Percentiles rank a stretch among this genome's conserved stretches.
phyloP scores from a whole-genome alignment of 2,329 filamentous ascomycete species.

The Harringtonia aguacate region DNA sequence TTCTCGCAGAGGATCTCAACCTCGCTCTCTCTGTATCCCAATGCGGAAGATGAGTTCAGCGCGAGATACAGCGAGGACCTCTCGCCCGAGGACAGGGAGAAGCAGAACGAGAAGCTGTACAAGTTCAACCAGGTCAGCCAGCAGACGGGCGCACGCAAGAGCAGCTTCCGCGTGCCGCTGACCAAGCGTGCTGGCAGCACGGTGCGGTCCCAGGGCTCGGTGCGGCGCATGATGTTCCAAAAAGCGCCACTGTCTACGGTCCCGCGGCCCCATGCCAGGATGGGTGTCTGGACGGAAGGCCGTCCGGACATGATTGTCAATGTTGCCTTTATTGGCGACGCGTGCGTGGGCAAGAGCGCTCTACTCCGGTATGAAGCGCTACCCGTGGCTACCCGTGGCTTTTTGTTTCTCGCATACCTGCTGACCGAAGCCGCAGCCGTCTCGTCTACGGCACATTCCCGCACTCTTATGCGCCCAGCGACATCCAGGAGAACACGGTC shows the following conservation, averaged over 20 bases:
- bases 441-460: slow-evolving; percentile 9
- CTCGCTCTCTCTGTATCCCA: slow-evolving; percentile 5
- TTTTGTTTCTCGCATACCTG: no score
- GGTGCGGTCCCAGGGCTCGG: slow-evolving; percentile 3
- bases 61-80: background rate
- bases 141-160: background rate
- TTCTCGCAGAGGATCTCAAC: slow-evolving; percentile 11
- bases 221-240: slow-evolving; percentile 10
- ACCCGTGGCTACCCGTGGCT: no score
- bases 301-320: slow-evolving; percentile 13
- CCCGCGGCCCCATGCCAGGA: background rate
- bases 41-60: background rate
- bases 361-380: slow-evolving; percentile 12
- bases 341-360: slow-evolving; percentile 11
- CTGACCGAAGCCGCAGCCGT: slow-evolving; percentile 5
- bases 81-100: slow-evolving; percentile 7
- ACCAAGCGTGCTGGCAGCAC: slow-evolving; percentile 1
- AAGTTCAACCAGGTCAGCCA: slow-evolving; percentile 1
- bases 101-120: slow-evolving; percentile 8
- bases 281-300: slow-evolving; percentile 5
- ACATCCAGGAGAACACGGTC: slow-evolving; percentile 6
- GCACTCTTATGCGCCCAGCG: slow-evolving; percentile 8
- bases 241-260: background rate
- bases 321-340: slow-evolving; percentile 12
- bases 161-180: slow-evolving; percentile 4